Base-by-base conservation (phyloP, 2,329 filamentous ascomycete species). In the Alternaria infectoria region DNA sequence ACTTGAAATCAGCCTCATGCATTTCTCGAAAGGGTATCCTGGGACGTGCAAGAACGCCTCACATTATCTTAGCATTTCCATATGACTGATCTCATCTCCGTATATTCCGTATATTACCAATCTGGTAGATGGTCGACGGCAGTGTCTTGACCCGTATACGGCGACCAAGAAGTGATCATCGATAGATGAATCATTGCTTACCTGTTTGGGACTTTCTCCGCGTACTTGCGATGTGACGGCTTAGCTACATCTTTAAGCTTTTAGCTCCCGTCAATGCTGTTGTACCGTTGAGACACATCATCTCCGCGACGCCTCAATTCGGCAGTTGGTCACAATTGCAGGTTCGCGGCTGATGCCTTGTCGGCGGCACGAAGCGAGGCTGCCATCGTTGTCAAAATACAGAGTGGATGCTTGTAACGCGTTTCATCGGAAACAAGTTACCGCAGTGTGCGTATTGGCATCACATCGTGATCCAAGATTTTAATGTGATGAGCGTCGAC, bases 351-450 rank as follows among this genome's bases (percentile, higher is more conserved):
- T 54, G 40, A 58, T 30, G 51, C 47, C 23, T 46, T 25, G 26
- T 25, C 19, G 17, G 30, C 49, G 47, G 59, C 55, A 30, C 8
- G 36, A 26, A 52, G 49, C 28, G 30, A 62, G 17, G 49, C 23
- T 36, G n/a, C 30, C 28, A 32, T 51, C 55, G 45, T 26, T 46
- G 23, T 45, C n/a, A 13, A 54, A 47, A 44, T 13, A 10, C 25
- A 50, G 23, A n/a, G 45, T 43, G 49, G 55, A 54, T 28, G 23
- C 21, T 12, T 47, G 43, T 54, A 30, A 40, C 49, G 49, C 28
- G 59, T 59, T 62, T 62, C 59, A 62, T 59, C 55, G 59, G 47
- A 15, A 54, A n/a, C 36, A 45, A 19, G 43, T 44, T 44, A 26
- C 49, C 55, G 55, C 6, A 47, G 15, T 17, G 36, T 43, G 36